Conservation (phyloP, 2,329 filamentous ascomycete genomes). For the Metarhizium humberi region DNA sequence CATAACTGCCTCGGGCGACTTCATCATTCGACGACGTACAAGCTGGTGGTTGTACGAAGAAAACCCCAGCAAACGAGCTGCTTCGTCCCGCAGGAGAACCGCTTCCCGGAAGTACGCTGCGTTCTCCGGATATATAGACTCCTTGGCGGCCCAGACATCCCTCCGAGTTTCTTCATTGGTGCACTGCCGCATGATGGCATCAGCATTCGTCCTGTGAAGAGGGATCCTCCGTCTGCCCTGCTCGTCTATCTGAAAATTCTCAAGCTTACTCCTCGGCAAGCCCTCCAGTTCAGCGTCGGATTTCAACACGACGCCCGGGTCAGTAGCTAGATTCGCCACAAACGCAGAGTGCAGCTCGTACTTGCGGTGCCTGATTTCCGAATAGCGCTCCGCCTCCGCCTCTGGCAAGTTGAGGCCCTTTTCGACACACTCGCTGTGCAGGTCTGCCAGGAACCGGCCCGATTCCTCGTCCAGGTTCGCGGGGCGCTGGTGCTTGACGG, state of each 20-base stretch:
- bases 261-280: background rate
- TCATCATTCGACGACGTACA: background rate
- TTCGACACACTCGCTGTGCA: too few species aligned
- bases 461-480: too few species aligned
- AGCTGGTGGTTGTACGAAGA: slow-evolving; percentile 1
- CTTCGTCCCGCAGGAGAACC: slow-evolving; percentile 6
- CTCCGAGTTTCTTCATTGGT: background rate
- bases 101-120: slow-evolving; percentile 2
- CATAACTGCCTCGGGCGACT: slow-evolving; percentile 2
- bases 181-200: slow-evolving; percentile 1
- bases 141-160: background rate
- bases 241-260: background rate
- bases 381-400: too few species aligned
- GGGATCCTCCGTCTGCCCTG: background rate
- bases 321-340: too few species aligned
- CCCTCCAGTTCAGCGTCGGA: background rate
- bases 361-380: too few species aligned
- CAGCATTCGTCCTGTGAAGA: background rate
- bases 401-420: too few species aligned
- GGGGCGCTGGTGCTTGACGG: too few species aligned
- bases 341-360: too few species aligned
- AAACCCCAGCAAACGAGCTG: slow-evolving; percentile 4
- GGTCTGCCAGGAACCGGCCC: too few species aligned
- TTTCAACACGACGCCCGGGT: background rate
- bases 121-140: slow-evolving; percentile 1